phyloP scores from a whole-genome alignment of 495 filamentous ascomycete genomes.

The Trichodelitschia bisporula region DNA sequence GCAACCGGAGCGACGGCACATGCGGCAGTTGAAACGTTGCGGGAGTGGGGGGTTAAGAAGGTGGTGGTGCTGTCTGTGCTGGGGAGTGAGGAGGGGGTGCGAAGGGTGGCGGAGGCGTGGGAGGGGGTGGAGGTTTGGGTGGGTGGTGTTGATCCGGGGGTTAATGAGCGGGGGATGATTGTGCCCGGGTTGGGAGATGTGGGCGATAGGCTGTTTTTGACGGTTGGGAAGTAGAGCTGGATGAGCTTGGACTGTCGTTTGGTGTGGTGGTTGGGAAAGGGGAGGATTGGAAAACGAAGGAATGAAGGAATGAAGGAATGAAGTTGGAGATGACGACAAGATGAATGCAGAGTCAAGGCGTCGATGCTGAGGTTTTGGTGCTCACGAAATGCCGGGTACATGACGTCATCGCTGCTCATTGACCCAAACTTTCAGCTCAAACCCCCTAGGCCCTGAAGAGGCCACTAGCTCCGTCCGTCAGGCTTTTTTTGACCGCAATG shows the following conservation, averaged over 20 bases:
- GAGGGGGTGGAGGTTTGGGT: constrained; percentile 62
- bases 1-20: constrained; percentile 77
- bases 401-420: no score
- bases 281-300: not conserved
- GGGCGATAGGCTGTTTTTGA: constrained; percentile 79
- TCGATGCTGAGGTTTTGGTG: no score
- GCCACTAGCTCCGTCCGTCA: no score
- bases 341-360: no score
- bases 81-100: constrained; percentile 39
- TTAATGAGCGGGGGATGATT: constrained; percentile 67
- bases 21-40: constrained; percentile 70
- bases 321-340: no score
- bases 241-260: no score
- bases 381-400: no score
- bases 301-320: not conserved
- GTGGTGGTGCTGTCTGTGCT: constrained; percentile 61
- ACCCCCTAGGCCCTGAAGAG: no score
- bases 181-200: constrained; percentile 79
- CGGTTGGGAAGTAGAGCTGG: constrained; percentile 78
- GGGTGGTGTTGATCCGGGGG: constrained; percentile 47
- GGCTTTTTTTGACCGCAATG: no score
- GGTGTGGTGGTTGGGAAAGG: no score
- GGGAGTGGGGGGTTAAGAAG: constrained; percentile 69
- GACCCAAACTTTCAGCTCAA: no score
- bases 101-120: constrained; percentile 46